Conservation (phyloP, 2,329 filamentous ascomycete species). For the Paecilomyces sp. region DNA sequence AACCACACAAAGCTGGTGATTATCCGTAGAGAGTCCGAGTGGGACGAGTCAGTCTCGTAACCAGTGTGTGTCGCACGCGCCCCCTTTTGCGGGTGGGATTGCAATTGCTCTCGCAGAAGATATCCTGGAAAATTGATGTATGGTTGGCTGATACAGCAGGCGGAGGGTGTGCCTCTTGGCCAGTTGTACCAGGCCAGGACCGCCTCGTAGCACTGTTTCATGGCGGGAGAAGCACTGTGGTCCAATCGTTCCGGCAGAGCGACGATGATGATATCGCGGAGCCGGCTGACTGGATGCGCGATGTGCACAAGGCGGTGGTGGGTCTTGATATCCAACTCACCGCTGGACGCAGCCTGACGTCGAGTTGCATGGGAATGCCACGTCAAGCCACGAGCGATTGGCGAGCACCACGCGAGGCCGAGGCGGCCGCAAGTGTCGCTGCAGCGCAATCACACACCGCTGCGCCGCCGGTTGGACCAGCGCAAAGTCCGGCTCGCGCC, state of each 20-base stretch:
- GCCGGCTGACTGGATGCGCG: neutral
- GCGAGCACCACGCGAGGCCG: neutral
- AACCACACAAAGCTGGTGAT: neutral
- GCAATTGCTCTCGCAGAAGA: neutral
- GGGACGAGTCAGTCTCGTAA: neutral
- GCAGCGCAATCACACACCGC: slow-evolving; percentile 1
- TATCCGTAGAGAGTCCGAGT: neutral
- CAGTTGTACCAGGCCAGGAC: neutral
- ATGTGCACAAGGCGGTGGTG: neutral
- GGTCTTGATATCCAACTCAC: slow-evolving; percentile 1
- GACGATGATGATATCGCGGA: neutral
- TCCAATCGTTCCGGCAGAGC: neutral
- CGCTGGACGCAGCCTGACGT: slow-evolving; percentile 2
- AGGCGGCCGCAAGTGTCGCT: neutral
- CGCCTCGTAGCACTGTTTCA: neutral
- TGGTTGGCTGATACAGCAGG: neutral
- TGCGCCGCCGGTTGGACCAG: too few species aligned
- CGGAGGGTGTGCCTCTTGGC: neutral
- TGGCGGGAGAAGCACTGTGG: neutral
- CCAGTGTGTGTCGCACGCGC: neutral
- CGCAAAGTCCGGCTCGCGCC: neutral
- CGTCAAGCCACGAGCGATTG: slow-evolving; percentile 3
- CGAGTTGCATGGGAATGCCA: neutral
- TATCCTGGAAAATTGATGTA: neutral
- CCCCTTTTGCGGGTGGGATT: neutral